phyloP scores from a whole-genome alignment of 192 early-diverging fungal species.

The Coemansia sp. region DNA sequence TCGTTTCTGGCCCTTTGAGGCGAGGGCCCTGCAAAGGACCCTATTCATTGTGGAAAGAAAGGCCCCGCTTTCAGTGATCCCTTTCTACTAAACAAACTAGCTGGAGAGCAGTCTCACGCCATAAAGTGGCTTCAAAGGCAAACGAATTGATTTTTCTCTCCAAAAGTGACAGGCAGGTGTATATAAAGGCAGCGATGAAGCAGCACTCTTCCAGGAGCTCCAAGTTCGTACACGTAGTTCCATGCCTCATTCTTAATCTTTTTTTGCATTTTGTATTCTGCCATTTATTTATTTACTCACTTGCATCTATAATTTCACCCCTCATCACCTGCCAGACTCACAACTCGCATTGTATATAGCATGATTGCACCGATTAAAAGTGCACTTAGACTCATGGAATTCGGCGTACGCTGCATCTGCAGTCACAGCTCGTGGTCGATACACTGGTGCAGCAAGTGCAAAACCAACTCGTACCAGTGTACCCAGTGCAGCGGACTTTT shows the following conservation, averaged over 20 bases:
- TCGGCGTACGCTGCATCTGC: constrained; percentile 48
- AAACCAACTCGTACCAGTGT: constrained; percentile 50
- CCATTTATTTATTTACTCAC: constrained; percentile 7
- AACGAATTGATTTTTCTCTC: constrained; percentile 3
- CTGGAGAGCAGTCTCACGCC: neutral
- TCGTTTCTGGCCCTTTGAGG: neutral
- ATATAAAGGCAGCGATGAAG: constrained; percentile 8
- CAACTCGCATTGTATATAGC: neutral
- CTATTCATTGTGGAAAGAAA: constrained; percentile 7
- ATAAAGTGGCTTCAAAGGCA: neutral
- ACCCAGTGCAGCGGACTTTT: constrained; percentile 45
- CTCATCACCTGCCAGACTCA: neutral
- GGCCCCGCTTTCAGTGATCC: neutral
- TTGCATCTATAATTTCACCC: neutral
- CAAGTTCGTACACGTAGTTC: neutral
- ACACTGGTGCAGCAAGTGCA: constrained; percentile 46
- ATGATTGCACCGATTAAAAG: constrained; percentile 39
- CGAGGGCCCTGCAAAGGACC: constrained; percentile 7
- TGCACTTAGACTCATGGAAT: constrained; percentile 31
- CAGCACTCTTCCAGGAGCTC: neutral
- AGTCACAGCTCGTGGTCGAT: constrained; percentile 50
- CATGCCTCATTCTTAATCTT: no score
- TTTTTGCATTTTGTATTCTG: constrained; percentile 8
- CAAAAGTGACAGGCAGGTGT: neutral
- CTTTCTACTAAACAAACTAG: constrained; percentile 1